Base-by-base conservation (phyloP, 805 yeast species). In the Phaffomyces opuntiae region DNA sequence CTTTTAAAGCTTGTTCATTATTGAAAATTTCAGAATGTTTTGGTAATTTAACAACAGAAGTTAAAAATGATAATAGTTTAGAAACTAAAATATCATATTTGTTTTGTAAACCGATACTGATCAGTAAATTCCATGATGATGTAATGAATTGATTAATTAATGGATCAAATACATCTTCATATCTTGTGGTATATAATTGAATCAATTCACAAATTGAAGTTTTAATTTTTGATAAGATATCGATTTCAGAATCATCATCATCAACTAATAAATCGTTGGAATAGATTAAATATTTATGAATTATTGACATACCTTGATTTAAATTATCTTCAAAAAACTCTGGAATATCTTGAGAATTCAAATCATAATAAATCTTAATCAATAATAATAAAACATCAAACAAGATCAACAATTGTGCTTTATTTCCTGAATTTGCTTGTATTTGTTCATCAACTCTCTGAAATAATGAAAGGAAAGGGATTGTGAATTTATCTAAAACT, bases 271-370 rank as follows among this genome's bases (percentile, higher is more conserved):
- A 51, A 0, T 75, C 68, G 47, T 81, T 80, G 14, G 69, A 60
- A 59, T 80, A 87, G 36, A 73, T 67, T 47, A 93, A 70, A 62
- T 90, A 91, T 65, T 85, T 86, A 62, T 88, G 95, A 54, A 90
- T 71, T 27, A 90, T 76, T 6, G 72, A 72, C 93, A 95, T 87
- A 44, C 95, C 89, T 16, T 67, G 69, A 36, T 73, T 68, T 64
- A 93, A 67, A 62, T 93, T 77, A 66, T 93, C 98, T 67, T 95
- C 99, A 62, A 93, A 93, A 61, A 91, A 93, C 65, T 90, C 99
- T 1, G 99, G 99, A 44, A 93, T 83, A 66, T 93, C 99, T 67
- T 95, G 99, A 66, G 97, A 91, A 64, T 93, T 93, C 58, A 93
- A 78, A 63, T 93, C 99, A 61, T 81, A 88, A 65, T 87, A 95